Conservation (phyloP, 805 yeast genomes). For the Saitoella complicata region DNA sequence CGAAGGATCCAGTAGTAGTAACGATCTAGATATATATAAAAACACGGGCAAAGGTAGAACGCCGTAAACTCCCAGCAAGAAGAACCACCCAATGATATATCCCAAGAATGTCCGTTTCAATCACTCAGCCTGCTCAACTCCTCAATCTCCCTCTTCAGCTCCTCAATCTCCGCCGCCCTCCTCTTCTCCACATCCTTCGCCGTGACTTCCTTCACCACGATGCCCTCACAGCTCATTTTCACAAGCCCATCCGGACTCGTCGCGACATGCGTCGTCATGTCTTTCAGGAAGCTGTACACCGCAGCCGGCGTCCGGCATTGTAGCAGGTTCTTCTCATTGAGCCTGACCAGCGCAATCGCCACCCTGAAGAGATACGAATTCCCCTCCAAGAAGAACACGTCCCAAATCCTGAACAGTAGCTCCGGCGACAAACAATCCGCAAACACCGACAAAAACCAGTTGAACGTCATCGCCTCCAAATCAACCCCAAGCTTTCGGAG, state of each 20-base stretch:
- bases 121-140: too few relatives aligned
- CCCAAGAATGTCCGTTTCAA: too few relatives aligned
- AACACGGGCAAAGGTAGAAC: too few relatives aligned
- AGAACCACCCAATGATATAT: too few relatives aligned
- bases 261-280: constrained; percentile 16
- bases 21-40: too few relatives aligned
- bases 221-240: constrained; percentile 12
- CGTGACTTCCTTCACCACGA: constrained; percentile 11
- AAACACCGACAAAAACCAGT: constrained; percentile 43
- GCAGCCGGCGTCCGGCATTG: constrained; percentile 17
- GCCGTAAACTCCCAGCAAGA: too few relatives aligned
- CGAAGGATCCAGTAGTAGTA: too few relatives aligned
- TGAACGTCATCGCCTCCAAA: constrained; percentile 33
- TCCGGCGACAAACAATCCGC: constrained; percentile 37
- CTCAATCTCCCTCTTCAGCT: constrained; percentile 15
- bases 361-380: constrained; percentile 17
- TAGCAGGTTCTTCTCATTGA: constrained; percentile 15
- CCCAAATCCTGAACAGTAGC: constrained; percentile 37
- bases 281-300: constrained; percentile 20
- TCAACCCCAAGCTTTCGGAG: constrained; percentile 26
- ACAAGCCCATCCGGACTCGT: constrained; percentile 17
- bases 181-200: constrained; percentile 14
- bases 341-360: constrained; percentile 20
- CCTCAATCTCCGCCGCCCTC: constrained; percentile 10
- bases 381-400: constrained; percentile 27